Evolutionary conservation across 2,329 filamentous ascomycete species (phyloP), one percentile per base, ranked within the genome.

Genomic region (Trematosphaeria pertusa): DNA sequence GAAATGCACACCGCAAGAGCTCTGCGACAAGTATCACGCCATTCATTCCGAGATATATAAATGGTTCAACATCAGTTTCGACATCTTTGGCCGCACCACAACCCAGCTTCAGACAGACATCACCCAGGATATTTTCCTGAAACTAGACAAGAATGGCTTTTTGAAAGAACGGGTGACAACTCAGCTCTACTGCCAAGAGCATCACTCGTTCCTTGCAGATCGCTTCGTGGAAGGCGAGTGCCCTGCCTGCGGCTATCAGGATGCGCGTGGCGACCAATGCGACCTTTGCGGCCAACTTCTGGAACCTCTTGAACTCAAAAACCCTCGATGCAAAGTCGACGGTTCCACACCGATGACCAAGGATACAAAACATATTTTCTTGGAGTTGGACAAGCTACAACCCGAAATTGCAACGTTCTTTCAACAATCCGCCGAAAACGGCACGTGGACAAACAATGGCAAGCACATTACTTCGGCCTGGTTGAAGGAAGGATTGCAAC

Each of bases 31-130:
- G 76, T 96, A 92, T 77, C 88, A 95, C 75, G 84, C 83, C 62
- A 84, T 93, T 50, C 91, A 96, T 75, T 85, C 89, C 64, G 88
- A 87, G 40, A 87, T 95, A 60, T 96, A 96, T 71, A 84, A 93
- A 70, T 96, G 91, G 89, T 96, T 96, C 75, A 83, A 89, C 64
- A 91, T 96, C 62, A 86, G 83, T 42, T 96, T 96, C 67, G 91
- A 96, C 74, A 86, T 90, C 71, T 96, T 96, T 67, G 91, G 91
- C 50, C 87, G 90, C 47, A 96, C 91, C 4, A 89, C 91, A 5
- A 96, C 91, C 11, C 74, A 81, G 36, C 82, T 91, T 62, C 91
- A 96, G 73, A 96, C 90, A 19, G 82, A 89, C 59, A 96, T 96
- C 61, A 88, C 90, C 10, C 92, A 96, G 74, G 83, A 87, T 51